Conservation (phyloP, 768 basidiomycete genomes). For the Trametopsis cervina region DNA sequence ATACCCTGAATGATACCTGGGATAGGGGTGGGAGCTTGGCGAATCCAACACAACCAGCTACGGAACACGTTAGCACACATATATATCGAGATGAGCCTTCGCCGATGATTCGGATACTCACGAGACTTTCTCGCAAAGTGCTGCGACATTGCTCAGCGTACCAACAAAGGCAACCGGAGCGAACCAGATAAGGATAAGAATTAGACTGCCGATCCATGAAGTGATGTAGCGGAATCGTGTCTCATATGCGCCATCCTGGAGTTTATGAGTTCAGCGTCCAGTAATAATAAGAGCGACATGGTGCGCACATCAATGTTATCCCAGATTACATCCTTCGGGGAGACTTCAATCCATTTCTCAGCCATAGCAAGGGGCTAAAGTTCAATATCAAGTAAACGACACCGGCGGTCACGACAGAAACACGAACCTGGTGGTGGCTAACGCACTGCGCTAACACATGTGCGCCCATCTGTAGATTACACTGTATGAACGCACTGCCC, state of each 20-base stretch:
- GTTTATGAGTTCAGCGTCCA: not conserved
- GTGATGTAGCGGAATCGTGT: slow-evolving; percentile 45
- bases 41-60: slow-evolving; percentile 57
- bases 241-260: slow-evolving; percentile 36
- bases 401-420: slow-evolving; percentile 7
- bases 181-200: slow-evolving; percentile 56
- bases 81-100: not conserved
- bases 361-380: slow-evolving; percentile 48
- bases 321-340: slow-evolving; percentile 50
- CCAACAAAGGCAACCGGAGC: slow-evolving; percentile 65
- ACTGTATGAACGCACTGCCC: slow-evolving; percentile 56
- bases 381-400: not conserved
- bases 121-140: slow-evolving; percentile 42
- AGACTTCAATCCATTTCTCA: slow-evolving; percentile 54
- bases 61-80: not conserved
- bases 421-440: slow-evolving; percentile 40
- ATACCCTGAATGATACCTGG: slow-evolving; percentile 59
- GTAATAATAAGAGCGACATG: not conserved
- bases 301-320: slow-evolving; percentile 44
- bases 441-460: slow-evolving; percentile 62
- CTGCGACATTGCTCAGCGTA: slow-evolving; percentile 50
- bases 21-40: slow-evolving; percentile 15
- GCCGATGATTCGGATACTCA: slow-evolving; percentile 20
- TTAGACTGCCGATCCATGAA: slow-evolving; percentile 51
- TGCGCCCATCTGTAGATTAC: slow-evolving; percentile 68